Evolutionary conservation across 2,329 filamentous ascomycete species (phyloP), one percentile per base, ranked within the genome.

Genomic region (Curvularia sp.): DNA sequence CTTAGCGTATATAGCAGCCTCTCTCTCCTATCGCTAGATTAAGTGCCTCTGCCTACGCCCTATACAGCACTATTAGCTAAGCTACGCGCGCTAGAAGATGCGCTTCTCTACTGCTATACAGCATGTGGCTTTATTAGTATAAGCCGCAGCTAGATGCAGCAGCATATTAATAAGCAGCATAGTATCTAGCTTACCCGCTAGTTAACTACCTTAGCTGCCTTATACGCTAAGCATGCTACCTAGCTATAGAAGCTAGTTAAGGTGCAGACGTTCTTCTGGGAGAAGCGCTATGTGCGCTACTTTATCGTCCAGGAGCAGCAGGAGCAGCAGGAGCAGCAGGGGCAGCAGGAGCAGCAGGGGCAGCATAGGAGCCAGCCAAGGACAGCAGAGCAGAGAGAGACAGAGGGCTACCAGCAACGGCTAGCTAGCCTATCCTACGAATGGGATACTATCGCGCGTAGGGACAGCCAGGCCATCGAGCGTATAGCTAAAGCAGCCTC

Each of bases 311-410:
- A 30, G 78, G 58, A n/a, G n/a, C n/a, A 13, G 45, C 21, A 43
- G 39, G 9, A 43, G 39, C 36, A 19, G 18, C n/a, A 19, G 18
- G 13, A 39, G 36, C 77, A 77, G 46, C 71, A 76, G n/a, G n/a
- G n/a, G 1, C 78, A 60, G 50, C 79, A 77, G 0, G 68, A 21
- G 36, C n/a, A 1, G 32, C 8, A 15, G 32, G 32, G 13, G 32
- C 9, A 10, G n/a, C n/a, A n/a, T n/a, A n/a, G n/a, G n/a, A n/a
- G n/a, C n/a, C n/a, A n/a, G n/a, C n/a, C n/a, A n/a, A n/a, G n/a
- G n/a, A n/a, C n/a, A n/a, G n/a, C n/a, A n/a, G n/a, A n/a, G n/a
- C n/a, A n/a, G n/a, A n/a, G n/a, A n/a, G n/a, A n/a, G n/a, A n/a
- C n/a, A 15, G 32, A 36, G 32, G 12, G 32, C 32, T 36, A 36